A percentile compares a stretch with the other conserved stretches of the same genome.
These are phyloP conservation scores for Salix arbutifolia DNA, from an alignment of 345 rosid genomes.

Conservation along the genomic window DNA sequence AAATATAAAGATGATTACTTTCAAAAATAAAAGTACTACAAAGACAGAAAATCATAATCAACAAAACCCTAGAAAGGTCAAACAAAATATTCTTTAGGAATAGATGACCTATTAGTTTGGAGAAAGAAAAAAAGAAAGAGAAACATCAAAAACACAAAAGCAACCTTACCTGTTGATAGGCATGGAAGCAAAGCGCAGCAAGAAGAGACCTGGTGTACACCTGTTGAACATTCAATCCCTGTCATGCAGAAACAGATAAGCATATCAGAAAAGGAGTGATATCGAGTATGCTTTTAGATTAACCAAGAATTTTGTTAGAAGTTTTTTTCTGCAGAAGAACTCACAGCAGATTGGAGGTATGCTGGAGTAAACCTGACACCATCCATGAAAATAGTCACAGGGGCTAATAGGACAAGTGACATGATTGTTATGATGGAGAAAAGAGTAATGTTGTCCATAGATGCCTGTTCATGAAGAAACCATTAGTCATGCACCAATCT, in stretches of 20 bases:
- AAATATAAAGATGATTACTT: neutral
- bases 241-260: constrained; percentile 14
- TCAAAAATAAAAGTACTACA: neutral
- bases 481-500: neutral
- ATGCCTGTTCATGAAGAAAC: constrained; percentile 51
- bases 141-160: neutral
- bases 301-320: neutral
- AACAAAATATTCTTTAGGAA: neutral
- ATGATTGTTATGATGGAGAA: constrained; percentile 95
- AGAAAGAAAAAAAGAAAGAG: neutral
- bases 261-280: constrained; percentile 16
- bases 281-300: neutral
- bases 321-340: constrained; percentile 25
- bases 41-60: neutral
- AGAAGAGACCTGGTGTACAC: constrained; percentile 56
- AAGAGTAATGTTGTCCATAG: constrained; percentile 94
- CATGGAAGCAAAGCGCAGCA: constrained; percentile 93
- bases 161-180: constrained; percentile 84
- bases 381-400: constrained; percentile 71
- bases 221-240: constrained; percentile 77
- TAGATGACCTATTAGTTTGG: neutral
- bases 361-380: constrained; percentile 91
- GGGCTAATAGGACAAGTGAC: constrained; percentile 82
- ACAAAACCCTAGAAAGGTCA: neutral
- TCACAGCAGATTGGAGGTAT: constrained; percentile 74